phyloP scores from a whole-genome alignment of 83 land plant genomes.

The Picea mariana region DNA sequence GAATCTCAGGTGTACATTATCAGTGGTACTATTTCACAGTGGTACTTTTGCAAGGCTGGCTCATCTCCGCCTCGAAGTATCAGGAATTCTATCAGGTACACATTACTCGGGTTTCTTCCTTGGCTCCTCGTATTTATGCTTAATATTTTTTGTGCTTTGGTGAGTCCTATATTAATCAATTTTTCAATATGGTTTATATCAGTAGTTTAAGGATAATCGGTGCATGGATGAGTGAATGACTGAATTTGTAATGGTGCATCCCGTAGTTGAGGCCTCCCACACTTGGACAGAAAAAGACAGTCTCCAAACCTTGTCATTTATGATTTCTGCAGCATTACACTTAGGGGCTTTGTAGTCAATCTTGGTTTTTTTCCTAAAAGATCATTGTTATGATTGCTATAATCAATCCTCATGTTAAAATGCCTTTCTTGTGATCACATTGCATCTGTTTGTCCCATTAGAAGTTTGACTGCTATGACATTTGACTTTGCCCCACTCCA shows the following conservation, averaged over 20 bases:
- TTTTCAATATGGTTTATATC: background rate
- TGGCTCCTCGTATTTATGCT: background rate
- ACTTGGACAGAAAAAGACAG: too few species aligned
- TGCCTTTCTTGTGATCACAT: background rate
- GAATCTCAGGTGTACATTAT: slow-evolving; percentile 84
- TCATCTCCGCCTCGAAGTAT: slow-evolving; percentile 42
- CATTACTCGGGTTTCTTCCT: background rate
- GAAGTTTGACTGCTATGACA: background rate
- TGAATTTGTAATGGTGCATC: background rate
- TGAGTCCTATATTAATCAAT: background rate
- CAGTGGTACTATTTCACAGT: slow-evolving; percentile 88
- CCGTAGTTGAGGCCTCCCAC: too few species aligned
- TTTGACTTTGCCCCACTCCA: background rate
- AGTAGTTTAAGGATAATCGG: background rate
- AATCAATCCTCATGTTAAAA: too few species aligned
- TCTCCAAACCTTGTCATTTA: too few species aligned
- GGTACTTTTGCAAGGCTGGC: slow-evolving; percentile 78
- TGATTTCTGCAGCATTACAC: too few species aligned
- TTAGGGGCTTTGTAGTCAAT: too few species aligned
- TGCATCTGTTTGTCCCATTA: background rate
- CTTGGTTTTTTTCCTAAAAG: too few species aligned
- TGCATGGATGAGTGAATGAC: background rate
- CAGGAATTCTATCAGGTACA: slow-evolving; percentile 76
- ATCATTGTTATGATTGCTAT: too few species aligned
- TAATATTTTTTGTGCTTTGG: background rate